Percentiles rank a stretch among this genome's conserved stretches.
These are phyloP conservation scores for Pleurotus djamor DNA, from an alignment of 768 basidiomycete species.

Conservation along the genomic window DNA sequence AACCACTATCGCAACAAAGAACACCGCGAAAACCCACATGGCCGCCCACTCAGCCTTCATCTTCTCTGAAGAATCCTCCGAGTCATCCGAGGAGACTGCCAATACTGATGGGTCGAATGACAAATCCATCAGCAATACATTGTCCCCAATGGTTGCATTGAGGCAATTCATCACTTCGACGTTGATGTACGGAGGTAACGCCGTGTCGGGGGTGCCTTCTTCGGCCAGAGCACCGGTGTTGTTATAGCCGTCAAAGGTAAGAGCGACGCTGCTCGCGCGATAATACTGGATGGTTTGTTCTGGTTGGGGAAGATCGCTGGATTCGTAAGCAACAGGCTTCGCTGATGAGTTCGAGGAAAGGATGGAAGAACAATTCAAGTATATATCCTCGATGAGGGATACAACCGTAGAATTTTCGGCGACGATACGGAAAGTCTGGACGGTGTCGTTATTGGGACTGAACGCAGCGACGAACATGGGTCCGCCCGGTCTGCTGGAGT, in stretches of 20 bases:
- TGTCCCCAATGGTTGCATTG: conserved; percentile 58
- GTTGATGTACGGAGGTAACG: conserved; percentile 54
- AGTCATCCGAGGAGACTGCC: too few relatives aligned
- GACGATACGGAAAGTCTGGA: conserved; percentile 41
- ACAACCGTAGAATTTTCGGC: conserved; percentile 46
- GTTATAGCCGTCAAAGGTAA: conserved; percentile 68
- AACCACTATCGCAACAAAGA: too few relatives aligned
- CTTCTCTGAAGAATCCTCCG: too few relatives aligned
- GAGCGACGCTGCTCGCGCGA: conserved; percentile 59
- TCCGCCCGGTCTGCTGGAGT: conserved; percentile 50
- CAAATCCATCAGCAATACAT: conserved; percentile 53
- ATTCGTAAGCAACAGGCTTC: conserved; percentile 19
- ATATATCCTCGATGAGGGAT: conserved; percentile 39
- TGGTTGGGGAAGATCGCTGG: conserved; percentile 27
- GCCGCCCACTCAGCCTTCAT: too few relatives aligned
- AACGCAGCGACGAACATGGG: conserved; percentile 42
- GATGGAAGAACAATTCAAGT: conserved; percentile 38
- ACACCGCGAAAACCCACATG: too few relatives aligned
- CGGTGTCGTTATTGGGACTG: conserved; percentile 30
- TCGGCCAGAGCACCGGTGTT: conserved; percentile 47
- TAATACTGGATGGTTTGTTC: conserved; percentile 69
- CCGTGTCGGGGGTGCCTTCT: conserved; percentile 40
- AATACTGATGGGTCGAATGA: conserved; percentile 10
- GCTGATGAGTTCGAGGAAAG: conserved; percentile 27
- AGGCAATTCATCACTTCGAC: conserved; percentile 49